Evolutionary conservation across 106 monocot species (phyloP).

Genomic region (Phalaenopsis aphrodite): DNA sequence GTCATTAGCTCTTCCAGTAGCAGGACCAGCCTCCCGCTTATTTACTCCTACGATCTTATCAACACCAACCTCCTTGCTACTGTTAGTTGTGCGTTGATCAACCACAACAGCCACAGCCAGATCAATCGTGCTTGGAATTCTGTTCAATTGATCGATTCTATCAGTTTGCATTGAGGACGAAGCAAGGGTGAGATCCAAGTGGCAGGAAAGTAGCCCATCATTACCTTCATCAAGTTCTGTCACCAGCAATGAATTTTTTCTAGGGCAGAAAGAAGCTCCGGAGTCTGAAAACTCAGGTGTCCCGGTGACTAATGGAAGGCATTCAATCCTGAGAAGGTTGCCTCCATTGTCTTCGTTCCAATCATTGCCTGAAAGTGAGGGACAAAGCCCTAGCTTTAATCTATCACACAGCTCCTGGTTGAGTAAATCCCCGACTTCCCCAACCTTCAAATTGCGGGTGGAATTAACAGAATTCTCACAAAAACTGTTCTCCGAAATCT

Average conservation of each 20-base stretch:
- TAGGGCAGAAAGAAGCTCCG: conserved; percentile 37
- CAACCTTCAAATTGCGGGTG: conserved; percentile 17
- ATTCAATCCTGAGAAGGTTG: conserved; percentile 10
- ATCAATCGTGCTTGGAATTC: conserved; percentile 11
- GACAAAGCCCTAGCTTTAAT: conserved; percentile 57
- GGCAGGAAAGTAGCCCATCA: conserved; percentile 51
- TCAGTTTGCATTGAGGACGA: conserved; percentile 54
- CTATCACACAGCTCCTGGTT: conserved; percentile 59
- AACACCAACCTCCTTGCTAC: conserved; percentile 6
- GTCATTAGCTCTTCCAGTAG: conserved; percentile 61
- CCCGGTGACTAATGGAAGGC: conserved; percentile 30
- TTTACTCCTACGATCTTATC: conserved; percentile 7
- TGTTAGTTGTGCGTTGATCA: conserved; percentile 6
- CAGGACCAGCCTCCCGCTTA: conserved; percentile 1
- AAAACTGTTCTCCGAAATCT: conserved; percentile 19
- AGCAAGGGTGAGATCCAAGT: conserved; percentile 77
- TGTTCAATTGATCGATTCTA: conserved; percentile 5
- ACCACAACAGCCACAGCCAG: conserved; percentile 5
- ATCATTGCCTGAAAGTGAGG: conserved; percentile 42
- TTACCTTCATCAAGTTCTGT: conserved; percentile 21
- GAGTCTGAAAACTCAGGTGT: conserved; percentile 48
- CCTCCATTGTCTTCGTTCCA: conserved; percentile 30
- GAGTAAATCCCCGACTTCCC: conserved; percentile 33
- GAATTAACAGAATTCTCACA: conserved; percentile 20
- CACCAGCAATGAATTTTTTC: conserved; percentile 30